These are phyloP conservation scores for Psilocybe cubensis DNA, from an alignment of 768 basidiomycete species.

Conservation along the genomic window DNA sequence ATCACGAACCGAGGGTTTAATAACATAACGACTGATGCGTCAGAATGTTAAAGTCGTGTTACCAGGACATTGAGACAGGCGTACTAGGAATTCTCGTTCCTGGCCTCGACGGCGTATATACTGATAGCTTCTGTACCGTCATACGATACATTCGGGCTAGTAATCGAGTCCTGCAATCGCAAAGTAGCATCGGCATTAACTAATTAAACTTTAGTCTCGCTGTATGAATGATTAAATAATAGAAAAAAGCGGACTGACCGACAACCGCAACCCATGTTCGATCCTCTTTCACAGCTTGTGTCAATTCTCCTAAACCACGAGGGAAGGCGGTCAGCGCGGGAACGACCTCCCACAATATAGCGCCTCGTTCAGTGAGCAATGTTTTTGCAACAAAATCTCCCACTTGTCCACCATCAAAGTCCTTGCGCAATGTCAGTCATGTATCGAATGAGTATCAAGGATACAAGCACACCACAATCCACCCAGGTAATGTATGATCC, in stretches of 20 bases:
- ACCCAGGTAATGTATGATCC: slow-evolving; percentile 48
- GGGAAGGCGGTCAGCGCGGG: slow-evolving; percentile 43
- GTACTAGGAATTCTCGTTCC: slow-evolving; percentile 66
- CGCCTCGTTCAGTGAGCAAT: slow-evolving; percentile 24
- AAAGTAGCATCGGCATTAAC: slow-evolving; percentile 45
- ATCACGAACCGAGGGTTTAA: slow-evolving; percentile 31
- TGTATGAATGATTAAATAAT: neutral
- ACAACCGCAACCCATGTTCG: slow-evolving; percentile 54
- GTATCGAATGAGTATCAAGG: slow-evolving; percentile 30
- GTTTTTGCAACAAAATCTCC: slow-evolving; percentile 54
- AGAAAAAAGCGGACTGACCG: slow-evolving; percentile 40
- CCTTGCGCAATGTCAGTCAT: slow-evolving; percentile 35
- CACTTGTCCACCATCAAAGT: slow-evolving; percentile 61
- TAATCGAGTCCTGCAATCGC: slow-evolving; percentile 39
- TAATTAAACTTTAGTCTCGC: slow-evolving; percentile 13
- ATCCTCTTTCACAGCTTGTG: slow-evolving; percentile 46
- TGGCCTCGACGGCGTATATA: slow-evolving; percentile 48
- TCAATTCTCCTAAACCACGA: slow-evolving; percentile 44
- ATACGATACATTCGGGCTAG: slow-evolving; percentile 43
- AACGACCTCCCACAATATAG: slow-evolving; percentile 37
- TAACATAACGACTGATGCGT: slow-evolving; percentile 29
- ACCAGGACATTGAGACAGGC: slow-evolving; percentile 19
- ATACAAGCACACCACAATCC: slow-evolving; percentile 25
- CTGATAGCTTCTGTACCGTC: slow-evolving; percentile 53
- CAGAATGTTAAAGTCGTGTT: too few relatives aligned